A percentile compares a stretch with the other conserved stretches of the same genome.
phyloP scores from a whole-genome alignment of 371 early-diverging fungal species.

The Chytridiales sp. region DNA sequence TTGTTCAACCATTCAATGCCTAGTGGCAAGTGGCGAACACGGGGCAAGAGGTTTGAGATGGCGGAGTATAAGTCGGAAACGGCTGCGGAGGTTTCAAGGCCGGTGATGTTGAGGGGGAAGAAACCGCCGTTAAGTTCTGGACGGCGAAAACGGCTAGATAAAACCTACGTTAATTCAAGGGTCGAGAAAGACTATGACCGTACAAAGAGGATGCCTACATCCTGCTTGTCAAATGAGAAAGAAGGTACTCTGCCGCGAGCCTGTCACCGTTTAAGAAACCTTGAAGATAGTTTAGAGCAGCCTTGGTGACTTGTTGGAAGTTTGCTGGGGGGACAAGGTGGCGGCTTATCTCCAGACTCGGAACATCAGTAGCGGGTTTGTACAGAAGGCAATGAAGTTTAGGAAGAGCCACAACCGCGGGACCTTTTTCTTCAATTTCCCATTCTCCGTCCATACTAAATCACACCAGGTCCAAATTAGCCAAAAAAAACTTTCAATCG shows the following conservation, averaged over 20 bases:
- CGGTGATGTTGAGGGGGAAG: conserved; percentile 35
- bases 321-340: no score
- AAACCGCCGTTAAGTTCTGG: no score
- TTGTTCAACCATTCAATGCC: conserved; percentile 29
- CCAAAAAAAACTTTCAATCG: background rate
- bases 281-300: conserved; percentile 13
- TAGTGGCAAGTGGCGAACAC: conserved; percentile 27
- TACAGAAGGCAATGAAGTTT: conserved; percentile 19
- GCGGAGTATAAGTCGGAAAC: conserved; percentile 13
- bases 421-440: conserved; percentile 7
- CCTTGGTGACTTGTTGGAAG: no score
- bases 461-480: no score
- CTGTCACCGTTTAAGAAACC: conserved; percentile 25
- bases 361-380: background rate
- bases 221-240: conserved; percentile 29
- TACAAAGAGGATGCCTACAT: conserved; percentile 36
- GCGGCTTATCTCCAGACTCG: no score
- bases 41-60: conserved; percentile 25
- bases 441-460: no score
- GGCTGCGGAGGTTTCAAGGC: background rate
- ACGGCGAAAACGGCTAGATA: no score
- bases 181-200: no score
- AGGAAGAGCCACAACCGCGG: conserved; percentile 5
- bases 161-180: no score
- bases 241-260: conserved; percentile 38